Evolutionary conservation across 805 yeast species (phyloP).

Genomic region (Trichomonascus vanleenenianus): DNA sequence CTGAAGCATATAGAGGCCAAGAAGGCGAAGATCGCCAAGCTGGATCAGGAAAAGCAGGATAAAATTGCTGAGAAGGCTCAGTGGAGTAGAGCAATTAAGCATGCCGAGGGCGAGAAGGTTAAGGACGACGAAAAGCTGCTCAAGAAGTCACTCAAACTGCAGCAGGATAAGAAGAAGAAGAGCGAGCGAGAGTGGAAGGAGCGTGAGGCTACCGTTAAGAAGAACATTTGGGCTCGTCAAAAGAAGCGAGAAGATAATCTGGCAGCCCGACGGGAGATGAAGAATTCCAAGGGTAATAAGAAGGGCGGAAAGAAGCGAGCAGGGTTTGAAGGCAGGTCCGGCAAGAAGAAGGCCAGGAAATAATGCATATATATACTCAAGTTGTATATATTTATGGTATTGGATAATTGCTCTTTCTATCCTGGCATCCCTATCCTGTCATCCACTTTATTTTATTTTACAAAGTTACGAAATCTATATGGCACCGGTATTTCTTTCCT

Average conservation of each 20-base stretch:
- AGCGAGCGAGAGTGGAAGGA: conserved; percentile 91
- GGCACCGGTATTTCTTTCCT: too few relatives aligned
- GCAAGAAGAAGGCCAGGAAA: conserved; percentile 6
- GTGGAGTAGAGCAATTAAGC: conserved; percentile 80
- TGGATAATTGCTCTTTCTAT: too few relatives aligned
- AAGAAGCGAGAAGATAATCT: conserved; percentile 91
- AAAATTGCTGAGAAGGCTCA: conserved; percentile 61
- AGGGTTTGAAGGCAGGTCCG: conserved; percentile 73
- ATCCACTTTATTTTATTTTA: too few relatives aligned
- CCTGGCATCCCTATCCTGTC: too few relatives aligned
- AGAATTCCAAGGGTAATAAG: conserved; percentile 63
- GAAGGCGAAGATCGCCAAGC: conserved; percentile 49
- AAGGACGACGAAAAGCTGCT: conserved; percentile 86
- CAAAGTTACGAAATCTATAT: too few relatives aligned
- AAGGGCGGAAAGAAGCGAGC: conserved; percentile 57
- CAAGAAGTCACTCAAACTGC: conserved; percentile 76
- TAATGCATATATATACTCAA: not conserved
- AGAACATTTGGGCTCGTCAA: conserved; percentile 62
- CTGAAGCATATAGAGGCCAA: conserved; percentile 66
- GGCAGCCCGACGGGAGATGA: conserved; percentile 75
- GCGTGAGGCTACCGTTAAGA: conserved; percentile 71
- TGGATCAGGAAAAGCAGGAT: conserved; percentile 55
- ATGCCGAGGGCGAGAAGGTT: conserved; percentile 80
- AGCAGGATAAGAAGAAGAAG: conserved; percentile 74
- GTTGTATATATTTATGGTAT: too few relatives aligned